Evolutionary conservation across 768 basidiomycete species (phyloP).

Genomic region (Boletus speciosus): DNA sequence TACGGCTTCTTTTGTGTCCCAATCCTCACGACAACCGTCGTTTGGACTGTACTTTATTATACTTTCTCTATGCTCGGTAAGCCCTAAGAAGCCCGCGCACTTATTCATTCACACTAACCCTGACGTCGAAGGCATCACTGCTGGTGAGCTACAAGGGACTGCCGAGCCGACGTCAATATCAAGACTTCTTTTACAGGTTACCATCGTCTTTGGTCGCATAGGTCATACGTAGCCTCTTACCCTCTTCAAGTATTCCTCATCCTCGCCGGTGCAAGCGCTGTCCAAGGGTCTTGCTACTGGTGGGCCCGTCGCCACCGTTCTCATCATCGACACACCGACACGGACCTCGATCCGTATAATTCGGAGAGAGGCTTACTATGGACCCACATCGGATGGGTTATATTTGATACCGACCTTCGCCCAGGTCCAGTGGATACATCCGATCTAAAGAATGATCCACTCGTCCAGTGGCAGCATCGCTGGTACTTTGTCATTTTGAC

Average conservation of each 20-base stretch:
- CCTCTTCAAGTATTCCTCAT: conserved; percentile 70
- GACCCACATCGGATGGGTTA: conserved; percentile 84
- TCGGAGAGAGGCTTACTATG: conserved; percentile 73
- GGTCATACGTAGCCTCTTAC: conserved; percentile 74
- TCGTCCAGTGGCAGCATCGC: conserved; percentile 76
- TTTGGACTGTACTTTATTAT: conserved; percentile 72
- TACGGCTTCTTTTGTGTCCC: conserved; percentile 60
- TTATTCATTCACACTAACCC: conserved; percentile 14
- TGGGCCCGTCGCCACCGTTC: conserved; percentile 83
- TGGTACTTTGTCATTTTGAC: conserved; percentile 63
- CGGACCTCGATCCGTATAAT: conserved; percentile 82
- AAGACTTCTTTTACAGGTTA: conserved; percentile 46
- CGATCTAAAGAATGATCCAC: conserved; percentile 64
- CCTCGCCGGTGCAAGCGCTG: conserved; percentile 74
- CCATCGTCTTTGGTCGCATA: conserved; percentile 84
- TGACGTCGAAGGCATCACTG: conserved; percentile 44
- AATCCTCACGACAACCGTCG: conserved; percentile 46
- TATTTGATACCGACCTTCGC: conserved; percentile 68
- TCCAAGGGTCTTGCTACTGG: conserved; percentile 86
- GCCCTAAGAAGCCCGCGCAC: conserved; percentile 9
- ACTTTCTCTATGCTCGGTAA: conserved; percentile 82
- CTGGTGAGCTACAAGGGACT: conserved; percentile 32
- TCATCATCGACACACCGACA: conserved; percentile 83
- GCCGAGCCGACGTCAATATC: background rate
- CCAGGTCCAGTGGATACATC: conserved; percentile 72